Conservation (phyloP, 2,329 filamentous ascomycete genomes). For the Cladorrhinum sp. region DNA sequence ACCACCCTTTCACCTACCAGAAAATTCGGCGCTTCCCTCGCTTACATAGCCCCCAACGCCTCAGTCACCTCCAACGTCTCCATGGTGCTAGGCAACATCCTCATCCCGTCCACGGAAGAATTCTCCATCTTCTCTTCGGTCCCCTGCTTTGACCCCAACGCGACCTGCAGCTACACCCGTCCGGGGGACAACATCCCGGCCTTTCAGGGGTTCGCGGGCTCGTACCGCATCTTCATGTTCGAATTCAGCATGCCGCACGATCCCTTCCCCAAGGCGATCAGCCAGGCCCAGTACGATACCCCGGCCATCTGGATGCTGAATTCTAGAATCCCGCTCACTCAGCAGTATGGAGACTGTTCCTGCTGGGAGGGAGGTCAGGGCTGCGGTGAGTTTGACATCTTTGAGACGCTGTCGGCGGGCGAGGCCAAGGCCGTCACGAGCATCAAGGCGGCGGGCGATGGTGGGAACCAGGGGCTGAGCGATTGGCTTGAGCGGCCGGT, state of each 20-base stretch:
- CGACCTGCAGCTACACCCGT: slow-evolving; percentile 44
- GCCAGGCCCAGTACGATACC: slow-evolving; percentile 60
- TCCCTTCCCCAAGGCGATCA: slow-evolving; percentile 34
- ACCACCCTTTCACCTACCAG: slow-evolving; percentile 28
- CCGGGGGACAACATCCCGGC: slow-evolving; percentile 45
- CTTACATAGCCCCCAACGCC: slow-evolving; percentile 44
- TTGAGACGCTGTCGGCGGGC: slow-evolving; percentile 66
- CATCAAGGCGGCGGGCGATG: slow-evolving; percentile 51
- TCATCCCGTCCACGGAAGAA: slow-evolving; percentile 46
- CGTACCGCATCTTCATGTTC: slow-evolving; percentile 1
- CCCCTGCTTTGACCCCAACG: slow-evolving; percentile 38
- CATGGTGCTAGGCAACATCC: slow-evolving; percentile 38
- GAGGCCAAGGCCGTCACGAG: slow-evolving; percentile 67
- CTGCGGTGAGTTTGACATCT: slow-evolving; percentile 74
- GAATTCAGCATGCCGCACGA: slow-evolving; percentile 57
- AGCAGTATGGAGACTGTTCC: slow-evolving; percentile 68
- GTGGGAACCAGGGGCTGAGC: background rate
- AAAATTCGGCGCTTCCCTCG: slow-evolving; percentile 44
- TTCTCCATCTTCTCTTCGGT: slow-evolving; percentile 45
- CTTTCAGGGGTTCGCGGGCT: slow-evolving; percentile 26
- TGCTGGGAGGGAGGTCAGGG: slow-evolving; percentile 59
- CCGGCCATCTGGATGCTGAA: slow-evolving; percentile 76
- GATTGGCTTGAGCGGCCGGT: background rate
- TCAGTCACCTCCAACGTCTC: slow-evolving; percentile 38
- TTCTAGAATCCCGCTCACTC: slow-evolving; percentile 65